Evolutionary conservation across 176 grass and related monocot genomes (phyloP).

Genomic region (Carex kokanica): DNA sequence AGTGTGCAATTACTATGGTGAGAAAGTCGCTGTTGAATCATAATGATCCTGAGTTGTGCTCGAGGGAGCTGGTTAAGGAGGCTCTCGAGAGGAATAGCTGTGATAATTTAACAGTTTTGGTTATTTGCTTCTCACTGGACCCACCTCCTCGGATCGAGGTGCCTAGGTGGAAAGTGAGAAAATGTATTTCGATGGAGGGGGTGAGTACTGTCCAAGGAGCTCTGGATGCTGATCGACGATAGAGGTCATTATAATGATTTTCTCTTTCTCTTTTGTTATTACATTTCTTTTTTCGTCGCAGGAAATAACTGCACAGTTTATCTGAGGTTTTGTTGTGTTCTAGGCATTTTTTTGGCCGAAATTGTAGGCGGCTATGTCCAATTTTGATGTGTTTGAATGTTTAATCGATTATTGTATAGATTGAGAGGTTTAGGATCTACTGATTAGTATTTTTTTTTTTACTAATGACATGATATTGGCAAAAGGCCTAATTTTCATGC

Average conservation of each 20-base stretch:
- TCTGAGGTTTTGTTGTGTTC: conserved; percentile 20
- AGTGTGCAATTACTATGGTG: conserved; percentile 77
- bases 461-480: conserved; percentile 11
- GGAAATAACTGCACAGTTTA: conserved; percentile 4
- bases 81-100: conserved; percentile 64
- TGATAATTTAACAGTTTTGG: conserved; percentile 76
- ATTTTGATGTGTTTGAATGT: background rate
- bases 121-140: conserved; percentile 73
- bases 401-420: conserved; percentile 16
- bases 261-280: background rate
- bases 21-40: conserved; percentile 70
- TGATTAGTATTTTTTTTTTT: background rate
- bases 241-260: background rate
- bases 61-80: conserved; percentile 66
- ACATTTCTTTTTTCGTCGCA: background rate
- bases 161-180: conserved; percentile 63
- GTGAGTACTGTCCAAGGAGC: conserved; percentile 72
- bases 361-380: background rate
- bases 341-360: conserved; percentile 1
- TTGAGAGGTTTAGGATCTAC: conserved; percentile 15
- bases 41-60: conserved; percentile 75
- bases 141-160: conserved; percentile 82
- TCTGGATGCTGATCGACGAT: conserved; percentile 67
- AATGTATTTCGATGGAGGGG: conserved; percentile 88
- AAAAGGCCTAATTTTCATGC: background rate